Base-by-base conservation (phyloP, 768 basidiomycete genomes). In the Kwoniella shandongensis region DNA sequence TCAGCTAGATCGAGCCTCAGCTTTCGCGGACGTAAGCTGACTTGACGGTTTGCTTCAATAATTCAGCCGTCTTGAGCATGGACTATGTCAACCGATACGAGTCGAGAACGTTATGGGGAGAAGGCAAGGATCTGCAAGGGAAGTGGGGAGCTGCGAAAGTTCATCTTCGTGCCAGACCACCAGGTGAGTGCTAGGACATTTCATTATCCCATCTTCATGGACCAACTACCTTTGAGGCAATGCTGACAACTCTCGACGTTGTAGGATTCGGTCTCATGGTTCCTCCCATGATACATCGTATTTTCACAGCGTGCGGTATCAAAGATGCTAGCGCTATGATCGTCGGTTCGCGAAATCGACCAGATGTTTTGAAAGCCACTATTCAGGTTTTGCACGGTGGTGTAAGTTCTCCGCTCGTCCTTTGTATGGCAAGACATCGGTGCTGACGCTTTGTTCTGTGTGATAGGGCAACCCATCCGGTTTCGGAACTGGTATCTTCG, bases 51-150 rank as follows among this genome's bases (percentile, higher is more conserved):
- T 11, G 3, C 3, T 23, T 27, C n/a, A 77, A 83, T 61, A 76
- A 80, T 32, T 77, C 84, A 79, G 96, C 91, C 1, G 80, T 94
- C 26, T 82, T 86, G 61, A 88, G 86, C 70, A 87, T 97, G 87
- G 96, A 97, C 77, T 87, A 81, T 68, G 90, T 99, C 52, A 87
- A 89, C 63, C 85, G 91, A n/a, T 97, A 91, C 77, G 94, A 99
- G 77, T 80, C 85, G 62, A 83, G 96, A 48, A 98, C 96, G n/a
- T 81, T 96, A 17, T 97, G 90, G 89, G 90, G 91, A 20, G 59
- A 55, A 42, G 76, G 70, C 8, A 46, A 58, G 44, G 88, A 91
- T 50, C 84, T 93, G 80, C 80, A 83, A 50, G 81, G 80, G 62
- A 99, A 98, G 79, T 85, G 90, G 61, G 91, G 92, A 17, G 81